Base-by-base conservation (phyloP, 2,329 filamentous ascomycete species). In the Didymella sp. region DNA sequence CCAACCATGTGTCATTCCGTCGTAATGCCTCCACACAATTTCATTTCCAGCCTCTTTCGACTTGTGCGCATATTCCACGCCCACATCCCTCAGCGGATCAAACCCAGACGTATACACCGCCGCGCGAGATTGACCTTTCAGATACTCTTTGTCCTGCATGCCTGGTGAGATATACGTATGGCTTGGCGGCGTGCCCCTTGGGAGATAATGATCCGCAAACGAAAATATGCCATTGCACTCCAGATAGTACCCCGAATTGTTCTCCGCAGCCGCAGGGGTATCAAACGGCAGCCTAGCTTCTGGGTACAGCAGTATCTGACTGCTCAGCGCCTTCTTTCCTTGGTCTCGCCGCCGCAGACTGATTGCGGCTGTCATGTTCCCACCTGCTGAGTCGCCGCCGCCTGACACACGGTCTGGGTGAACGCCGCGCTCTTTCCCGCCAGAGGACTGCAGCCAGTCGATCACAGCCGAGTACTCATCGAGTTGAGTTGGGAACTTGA, bases 21-120 rank as follows among this genome's bases (percentile, higher is more conserved):
- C 54, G 31, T 51, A 56, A 12, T 56, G 41, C n/a, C 41, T 51
- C 53, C 41, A 51, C 3, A 38, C 35, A 21, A 45, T 51, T 31
- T 56, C 52, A 40, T 51, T 44, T 11, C 30, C 31, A 13, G 49
- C 40, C 22, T 51, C 24, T 12, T 35, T 51, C n/a, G 22, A 44
- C 31, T 44, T 51, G 7, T 51, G 49, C 30, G 40, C 49, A 44
- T 51, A 51, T 24, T 38, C 49, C 19, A 51, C 49, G 8, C 31
- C 30, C 21, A 44, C 31, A 13, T 44, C 48, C 17, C 40, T 37
- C 22, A 53, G 17, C n/a, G 42, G 42, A 41, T 53, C 43, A 19
- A 53, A 53, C 2, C 33, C 43, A 40, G 42, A 46, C 12, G 42
- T 53, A 27, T 53, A 46, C 21, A 53, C 27, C 6, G 30, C 35